Percentiles rank a stretch among this genome's conserved stretches.
phyloP scores from a whole-genome alignment of 2,329 filamentous ascomycete species.

The Amphichorda felina region DNA sequence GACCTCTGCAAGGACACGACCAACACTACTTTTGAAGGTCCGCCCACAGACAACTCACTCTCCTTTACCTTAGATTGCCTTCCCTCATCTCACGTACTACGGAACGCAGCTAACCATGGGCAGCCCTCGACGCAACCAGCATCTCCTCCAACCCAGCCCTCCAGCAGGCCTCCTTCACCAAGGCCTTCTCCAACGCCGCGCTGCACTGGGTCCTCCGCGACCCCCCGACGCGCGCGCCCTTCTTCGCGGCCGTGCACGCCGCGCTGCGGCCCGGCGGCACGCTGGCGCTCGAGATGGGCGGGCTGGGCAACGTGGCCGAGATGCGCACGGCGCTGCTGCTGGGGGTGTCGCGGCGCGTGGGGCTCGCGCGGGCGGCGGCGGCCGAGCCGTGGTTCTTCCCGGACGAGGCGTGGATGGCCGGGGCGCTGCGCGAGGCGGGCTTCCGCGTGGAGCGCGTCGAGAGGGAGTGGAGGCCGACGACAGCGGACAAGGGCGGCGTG shows the following conservation, averaged over 20 bases:
- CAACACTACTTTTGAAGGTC: slow-evolving; percentile 33
- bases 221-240: slow-evolving; percentile 26
- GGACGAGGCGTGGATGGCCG: slow-evolving; percentile 44
- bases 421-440: slow-evolving; percentile 30
- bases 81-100: not conserved
- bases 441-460: slow-evolving; percentile 42
- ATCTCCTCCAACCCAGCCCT: slow-evolving; percentile 21
- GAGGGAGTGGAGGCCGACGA: slow-evolving; percentile 53
- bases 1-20: slow-evolving; percentile 23
- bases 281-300: slow-evolving; percentile 62
- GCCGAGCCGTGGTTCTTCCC: slow-evolving; percentile 63
- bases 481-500: slow-evolving; percentile 43
- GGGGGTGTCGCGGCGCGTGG: slow-evolving; percentile 37
- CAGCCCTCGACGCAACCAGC: slow-evolving; percentile 34
- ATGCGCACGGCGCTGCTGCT: slow-evolving; percentile 45
- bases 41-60: not conserved
- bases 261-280: slow-evolving; percentile 41
- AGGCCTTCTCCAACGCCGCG: slow-evolving; percentile 55
- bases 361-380: slow-evolving; percentile 32
- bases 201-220: slow-evolving; percentile 53
- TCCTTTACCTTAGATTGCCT: slow-evolving; percentile 2
- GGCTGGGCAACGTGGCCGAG: slow-evolving; percentile 55
- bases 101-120: too few species aligned
- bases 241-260: slow-evolving; percentile 40
- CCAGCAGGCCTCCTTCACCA: slow-evolving; percentile 29